phyloP scores from a whole-genome alignment of 2,329 filamentous ascomycete species.

The Neofusicoccum ribis region DNA sequence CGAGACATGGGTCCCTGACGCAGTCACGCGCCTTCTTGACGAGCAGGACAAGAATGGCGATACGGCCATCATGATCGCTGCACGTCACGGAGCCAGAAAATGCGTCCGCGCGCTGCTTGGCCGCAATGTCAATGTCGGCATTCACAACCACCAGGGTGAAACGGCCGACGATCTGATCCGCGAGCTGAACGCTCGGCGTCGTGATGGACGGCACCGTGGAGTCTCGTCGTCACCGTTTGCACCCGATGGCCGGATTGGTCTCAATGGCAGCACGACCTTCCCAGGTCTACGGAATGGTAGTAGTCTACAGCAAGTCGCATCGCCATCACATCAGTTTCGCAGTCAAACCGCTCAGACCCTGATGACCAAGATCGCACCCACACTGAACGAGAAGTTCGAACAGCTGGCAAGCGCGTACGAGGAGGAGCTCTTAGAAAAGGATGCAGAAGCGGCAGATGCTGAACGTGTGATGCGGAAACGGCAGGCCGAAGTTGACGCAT shows the following conservation, averaged over 20 bases:
- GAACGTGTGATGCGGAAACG: constrained; percentile 57
- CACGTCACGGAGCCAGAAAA: constrained; percentile 83
- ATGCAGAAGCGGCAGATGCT: constrained; percentile 51
- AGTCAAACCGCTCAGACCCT: constrained; percentile 57
- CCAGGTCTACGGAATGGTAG: constrained; percentile 5
- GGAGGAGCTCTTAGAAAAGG: constrained; percentile 72
- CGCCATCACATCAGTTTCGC: constrained; percentile 32
- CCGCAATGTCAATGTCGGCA: constrained; percentile 79
- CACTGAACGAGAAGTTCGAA: constrained; percentile 50
- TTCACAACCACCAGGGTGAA: constrained; percentile 78
- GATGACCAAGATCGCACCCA: constrained; percentile 62
- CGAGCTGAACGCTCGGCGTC: constrained; percentile 65
- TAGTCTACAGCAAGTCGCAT: not conserved
- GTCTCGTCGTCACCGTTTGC: constrained; percentile 70
- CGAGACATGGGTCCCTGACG: constrained; percentile 72
- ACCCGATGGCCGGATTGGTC: constrained; percentile 27
- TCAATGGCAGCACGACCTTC: constrained; percentile 31
- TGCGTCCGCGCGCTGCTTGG: constrained; percentile 66
- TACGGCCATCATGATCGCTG: constrained; percentile 84
- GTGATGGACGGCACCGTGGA: constrained; percentile 61
- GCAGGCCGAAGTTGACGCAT: constrained; percentile 63
- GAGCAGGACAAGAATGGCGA: constrained; percentile 84
- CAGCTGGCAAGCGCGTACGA: constrained; percentile 60
- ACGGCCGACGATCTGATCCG: constrained; percentile 84
- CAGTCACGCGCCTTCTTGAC: constrained; percentile 78